phyloP scores from a whole-genome alignment of 2,329 filamentous ascomycete species.

The Fusarium mangiferae region DNA sequence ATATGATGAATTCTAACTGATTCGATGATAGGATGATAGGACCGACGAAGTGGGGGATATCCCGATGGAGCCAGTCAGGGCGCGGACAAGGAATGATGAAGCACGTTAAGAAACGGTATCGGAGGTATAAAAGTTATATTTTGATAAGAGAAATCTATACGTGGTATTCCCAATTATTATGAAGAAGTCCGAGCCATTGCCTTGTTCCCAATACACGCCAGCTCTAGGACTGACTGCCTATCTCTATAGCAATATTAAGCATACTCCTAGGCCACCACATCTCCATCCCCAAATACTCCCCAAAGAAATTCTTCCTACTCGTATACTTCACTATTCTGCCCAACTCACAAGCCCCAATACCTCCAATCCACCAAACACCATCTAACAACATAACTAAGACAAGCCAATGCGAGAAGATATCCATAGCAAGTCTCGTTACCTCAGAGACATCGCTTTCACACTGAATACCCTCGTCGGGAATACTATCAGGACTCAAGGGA shows the following conservation, averaged over 20 bases:
- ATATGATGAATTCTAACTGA: neutral
- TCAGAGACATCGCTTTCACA: neutral
- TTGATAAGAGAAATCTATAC: neutral
- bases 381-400: slow-evolving; percentile 52
- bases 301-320: slow-evolving; percentile 14
- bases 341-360: slow-evolving; percentile 50
- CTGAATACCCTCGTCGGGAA: neutral
- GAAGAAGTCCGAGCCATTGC: fast-evolving
- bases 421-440: slow-evolving; percentile 44
- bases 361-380: slow-evolving; percentile 54
- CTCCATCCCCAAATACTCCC: neutral
- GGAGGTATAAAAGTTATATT: neutral
- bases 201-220: fast-evolving
- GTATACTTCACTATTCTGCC: slow-evolving; percentile 39
- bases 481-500: neutral
- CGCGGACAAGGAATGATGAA: slow-evolving; percentile 1
- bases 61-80: neutral
- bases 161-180: neutral
- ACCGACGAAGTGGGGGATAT: neutral
- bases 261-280: slow-evolving; percentile 53
- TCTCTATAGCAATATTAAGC: slow-evolving; percentile 33
- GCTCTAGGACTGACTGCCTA: neutral
- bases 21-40: neutral
- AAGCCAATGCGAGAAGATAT: slow-evolving; percentile 54
- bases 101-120: neutral